Conservation (phyloP, 371 early-diverging fungal genomes). For the Rhizomucor pusillus region DNA sequence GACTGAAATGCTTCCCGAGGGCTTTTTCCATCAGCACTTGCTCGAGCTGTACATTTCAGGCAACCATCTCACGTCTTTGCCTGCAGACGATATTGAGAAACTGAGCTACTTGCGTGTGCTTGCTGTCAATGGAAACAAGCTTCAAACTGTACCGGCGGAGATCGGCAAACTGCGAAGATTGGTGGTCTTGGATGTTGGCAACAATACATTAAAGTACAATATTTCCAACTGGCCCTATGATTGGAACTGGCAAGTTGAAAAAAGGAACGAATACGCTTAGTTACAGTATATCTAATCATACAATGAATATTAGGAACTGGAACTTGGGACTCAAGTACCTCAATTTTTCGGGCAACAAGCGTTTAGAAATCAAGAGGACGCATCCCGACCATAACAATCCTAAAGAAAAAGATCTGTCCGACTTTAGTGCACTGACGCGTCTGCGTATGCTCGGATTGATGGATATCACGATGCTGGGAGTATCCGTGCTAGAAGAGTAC, state of each 20-base stretch:
- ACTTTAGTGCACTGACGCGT: constrained; percentile 73
- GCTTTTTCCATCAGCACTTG: constrained; percentile 50
- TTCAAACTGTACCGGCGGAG: constrained; percentile 88
- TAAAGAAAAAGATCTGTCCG: constrained; percentile 58
- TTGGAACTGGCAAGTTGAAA: constrained; percentile 80
- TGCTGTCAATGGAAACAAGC: constrained; percentile 86
- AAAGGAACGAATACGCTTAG: background rate
- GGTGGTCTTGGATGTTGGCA: constrained; percentile 80
- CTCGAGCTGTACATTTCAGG: constrained; percentile 82
- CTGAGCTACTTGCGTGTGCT: constrained; percentile 67
- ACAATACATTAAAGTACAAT: constrained; percentile 88
- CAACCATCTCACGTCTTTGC: constrained; percentile 81
- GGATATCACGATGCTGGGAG: constrained; percentile 82
- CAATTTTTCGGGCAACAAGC: constrained; percentile 90
- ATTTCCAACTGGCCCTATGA: constrained; percentile 94
- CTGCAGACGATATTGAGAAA: constrained; percentile 83
- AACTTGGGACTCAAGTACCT: constrained; percentile 84
- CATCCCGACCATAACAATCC: constrained; percentile 31
- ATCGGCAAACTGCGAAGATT: constrained; percentile 78
- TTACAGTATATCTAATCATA: background rate
- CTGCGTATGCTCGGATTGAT: constrained; percentile 81
- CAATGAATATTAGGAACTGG: constrained; percentile 65
- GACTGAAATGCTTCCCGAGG: constrained; percentile 67
- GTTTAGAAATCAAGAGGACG: constrained; percentile 78
- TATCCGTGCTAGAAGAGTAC: constrained; percentile 81